Conservation (phyloP, 2,329 filamentous ascomycete species). For the Didymella sp. region DNA sequence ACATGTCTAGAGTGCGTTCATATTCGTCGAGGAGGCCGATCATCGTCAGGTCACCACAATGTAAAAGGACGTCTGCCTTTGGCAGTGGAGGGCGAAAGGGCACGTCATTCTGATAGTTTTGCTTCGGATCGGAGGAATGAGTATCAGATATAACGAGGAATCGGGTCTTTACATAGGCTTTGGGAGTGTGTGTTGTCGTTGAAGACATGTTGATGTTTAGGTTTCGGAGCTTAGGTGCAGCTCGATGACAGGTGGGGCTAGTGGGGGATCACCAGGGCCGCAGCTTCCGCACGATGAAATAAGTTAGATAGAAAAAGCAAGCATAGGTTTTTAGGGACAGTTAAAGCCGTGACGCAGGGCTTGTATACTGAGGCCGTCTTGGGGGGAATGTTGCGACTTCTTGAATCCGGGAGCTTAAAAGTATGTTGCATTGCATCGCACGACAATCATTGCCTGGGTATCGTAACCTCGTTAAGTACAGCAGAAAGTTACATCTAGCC, state of each 20-base stretch:
- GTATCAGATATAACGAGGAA: constrained; percentile 57
- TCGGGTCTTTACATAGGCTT: constrained; percentile 45
- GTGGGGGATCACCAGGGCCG: constrained; percentile 1
- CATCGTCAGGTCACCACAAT: constrained; percentile 66
- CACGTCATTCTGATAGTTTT: constrained; percentile 19
- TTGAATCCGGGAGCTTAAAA: background rate
- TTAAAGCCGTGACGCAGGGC: background rate
- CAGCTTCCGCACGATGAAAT: background rate
- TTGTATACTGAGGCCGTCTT: background rate
- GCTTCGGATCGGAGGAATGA: constrained; percentile 35
- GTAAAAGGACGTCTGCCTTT: constrained; percentile 61
- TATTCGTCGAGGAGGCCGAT: constrained; percentile 59
- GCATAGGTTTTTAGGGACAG: no score
- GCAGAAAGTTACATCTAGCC: background rate
- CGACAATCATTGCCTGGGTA: constrained; percentile 17
- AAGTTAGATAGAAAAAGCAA: background rate
- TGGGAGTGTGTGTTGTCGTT: background rate
- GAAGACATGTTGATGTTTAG: constrained; percentile 23
- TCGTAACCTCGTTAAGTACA: constrained; percentile 15
- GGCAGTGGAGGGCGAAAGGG: constrained; percentile 55
- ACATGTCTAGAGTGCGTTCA: constrained; percentile 54
- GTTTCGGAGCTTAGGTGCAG: constrained; percentile 1
- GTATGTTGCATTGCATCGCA: constrained; percentile 6
- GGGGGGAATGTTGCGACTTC: background rate
- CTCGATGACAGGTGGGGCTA: constrained; percentile 7